Evolutionary conservation across 176 grass and related monocot species (phyloP), one percentile per base, ranked within the genome.

Genomic region (Saccharum spontaneum): DNA sequence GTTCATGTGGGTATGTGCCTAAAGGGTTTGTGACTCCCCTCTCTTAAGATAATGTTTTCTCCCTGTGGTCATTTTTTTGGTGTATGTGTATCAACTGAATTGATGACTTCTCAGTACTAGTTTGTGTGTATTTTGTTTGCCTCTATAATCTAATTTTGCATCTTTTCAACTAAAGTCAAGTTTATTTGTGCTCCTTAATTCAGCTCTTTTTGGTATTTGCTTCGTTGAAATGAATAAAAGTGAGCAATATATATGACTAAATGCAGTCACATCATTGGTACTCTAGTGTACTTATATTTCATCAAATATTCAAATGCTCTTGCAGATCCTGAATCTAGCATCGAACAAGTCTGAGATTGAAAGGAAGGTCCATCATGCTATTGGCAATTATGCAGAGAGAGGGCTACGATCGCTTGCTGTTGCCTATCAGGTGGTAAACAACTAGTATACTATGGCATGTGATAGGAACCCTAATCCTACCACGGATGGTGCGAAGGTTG

Each of bases 361-460:
- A 86, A 86, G 74, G 78, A 92, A 86, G 64, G 86, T 89, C 37
- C 90, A 92, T 76, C 82, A 79, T 79, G 75, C 86, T 64, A 88
- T 92, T 54, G 83, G 45, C 40, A 92, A 44, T 83, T 92, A 86
- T 79, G 90, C 86, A 0, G 86, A 89, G 38, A 86, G 90, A 70
- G 90, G 90, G 49, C 60, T 92, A 10, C 83, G 90, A n/a, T 92
- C 90, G 0, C 90, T 92, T 88, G 90, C 79, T 75, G 90, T 89
- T 79, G 86, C 90, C 43, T 86, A 83, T 69, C 90, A 92, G 90
- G 90, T 92, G 10, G 73, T 83, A 83, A 68, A 69, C 40, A 43
- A 50, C 81, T 74, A 85, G 28, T 26, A 18, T 66, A 50, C 68
- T 68, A 33, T 48, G 39, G 14, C 37, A 30, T n/a, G n/a, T n/a